phyloP scores from a whole-genome alignment of 2,329 filamentous ascomycete genomes.

The Sporothrix sp. region DNA sequence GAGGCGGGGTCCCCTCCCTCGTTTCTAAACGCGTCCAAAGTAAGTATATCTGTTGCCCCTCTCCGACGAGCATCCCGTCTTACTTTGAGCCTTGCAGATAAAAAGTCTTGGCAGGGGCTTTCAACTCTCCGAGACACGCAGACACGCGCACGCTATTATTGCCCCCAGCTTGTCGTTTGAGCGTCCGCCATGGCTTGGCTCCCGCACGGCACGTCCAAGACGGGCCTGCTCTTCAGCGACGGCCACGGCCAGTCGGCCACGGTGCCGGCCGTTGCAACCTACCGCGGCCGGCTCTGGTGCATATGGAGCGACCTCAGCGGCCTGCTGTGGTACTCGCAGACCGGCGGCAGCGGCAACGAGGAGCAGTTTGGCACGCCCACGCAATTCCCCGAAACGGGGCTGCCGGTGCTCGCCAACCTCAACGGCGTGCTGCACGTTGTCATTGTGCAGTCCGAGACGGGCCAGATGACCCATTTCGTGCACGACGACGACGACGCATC shows the following conservation, averaged over 20 bases:
- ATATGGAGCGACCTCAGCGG: constrained; percentile 26
- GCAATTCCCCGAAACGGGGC: constrained; percentile 23
- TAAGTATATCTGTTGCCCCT: background rate
- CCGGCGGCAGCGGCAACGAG: constrained; percentile 19
- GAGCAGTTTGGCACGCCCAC: constrained; percentile 22
- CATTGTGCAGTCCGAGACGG: constrained; percentile 22
- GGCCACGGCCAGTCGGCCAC: constrained; percentile 24
- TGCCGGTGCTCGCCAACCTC: constrained; percentile 26
- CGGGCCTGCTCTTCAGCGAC: constrained; percentile 21
- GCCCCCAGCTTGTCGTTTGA: background rate
- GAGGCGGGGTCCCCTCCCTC: background rate
- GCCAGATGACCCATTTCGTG: constrained; percentile 25
- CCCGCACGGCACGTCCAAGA: constrained; percentile 22
- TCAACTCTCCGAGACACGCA: background rate
- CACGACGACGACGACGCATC: constrained; percentile 24
- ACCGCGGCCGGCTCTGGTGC: constrained; percentile 29
- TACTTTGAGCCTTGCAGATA: background rate
- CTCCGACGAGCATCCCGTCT: background rate
- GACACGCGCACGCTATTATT: no score
- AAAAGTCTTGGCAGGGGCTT: constrained; percentile 4
- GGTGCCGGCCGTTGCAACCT: constrained; percentile 26
- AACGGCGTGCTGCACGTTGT: constrained; percentile 27
- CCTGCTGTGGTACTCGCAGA: constrained; percentile 25
- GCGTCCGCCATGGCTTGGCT: constrained; percentile 21
- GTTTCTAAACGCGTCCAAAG: background rate